Evolutionary conservation across 805 yeast genomes (phyloP), one percentile per base, ranked within the genome.

Genomic region (Starmerella vitae): DNA sequence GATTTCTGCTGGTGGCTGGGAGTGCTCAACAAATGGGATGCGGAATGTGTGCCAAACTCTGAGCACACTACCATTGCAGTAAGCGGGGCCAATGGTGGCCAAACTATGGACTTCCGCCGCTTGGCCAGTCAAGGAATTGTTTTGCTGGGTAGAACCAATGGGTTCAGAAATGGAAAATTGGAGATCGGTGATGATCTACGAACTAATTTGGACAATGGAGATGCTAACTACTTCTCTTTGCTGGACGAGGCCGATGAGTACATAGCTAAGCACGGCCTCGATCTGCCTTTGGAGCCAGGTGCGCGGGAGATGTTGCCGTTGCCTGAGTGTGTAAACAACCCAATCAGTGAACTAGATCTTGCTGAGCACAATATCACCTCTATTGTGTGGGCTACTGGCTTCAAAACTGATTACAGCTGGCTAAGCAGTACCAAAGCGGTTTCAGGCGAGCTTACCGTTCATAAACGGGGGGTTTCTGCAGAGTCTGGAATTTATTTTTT

Each of bases 1-100:
- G 49, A 45, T 30, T 45, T 45, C 39, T 41, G 44, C 37, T 45
- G 49, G 49, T 45, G 49, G 49, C 43, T 45, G 5, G 49, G 47
- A 4, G 49, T 45, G 13, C 31, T 45, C 30, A 45, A 45, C 31
- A 34, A 38, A 39, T 45, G 49, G 49, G 49, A 45, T 20, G 30
- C 33, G 39, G 49, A 45, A 31, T 35, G 43, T 4, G 15, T 15
- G 21, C 38, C 42, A 2, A 37, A 27, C 15, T 31, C 43, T 3
- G 34, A 26, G 12, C 49, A 45, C 37, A 43, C 47, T 2, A 45
- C 49, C 1, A 45, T 45, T 33, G 49, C 49, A 9, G 49, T 45
- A 10, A 45, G 49, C 22, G 49, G 49, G 2, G 49, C 49, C 12
- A 22, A 36, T 10, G 49, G 49, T n/a, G 49, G 49, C 5, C 24